These are phyloP conservation scores for Coemansia sp. DNA, from an alignment of 192 early-diverging fungal species.

Conservation along the genomic window DNA sequence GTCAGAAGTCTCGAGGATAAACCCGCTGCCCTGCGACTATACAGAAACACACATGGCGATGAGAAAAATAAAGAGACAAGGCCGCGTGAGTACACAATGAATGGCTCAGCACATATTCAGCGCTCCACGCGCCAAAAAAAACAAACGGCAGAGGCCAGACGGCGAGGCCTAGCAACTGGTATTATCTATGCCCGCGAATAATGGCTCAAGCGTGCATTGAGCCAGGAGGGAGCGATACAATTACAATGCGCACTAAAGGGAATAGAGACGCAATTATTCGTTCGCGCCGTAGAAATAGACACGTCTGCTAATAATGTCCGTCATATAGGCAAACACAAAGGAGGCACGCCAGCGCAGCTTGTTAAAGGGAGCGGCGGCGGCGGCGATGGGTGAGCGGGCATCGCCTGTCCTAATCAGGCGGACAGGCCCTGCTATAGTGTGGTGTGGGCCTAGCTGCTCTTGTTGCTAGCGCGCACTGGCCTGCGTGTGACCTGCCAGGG, in stretches of 20 bases:
- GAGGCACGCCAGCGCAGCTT: too few relatives aligned
- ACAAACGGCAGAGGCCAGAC: background rate
- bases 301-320: background rate
- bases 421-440: constrained; percentile 3
- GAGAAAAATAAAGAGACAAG: background rate
- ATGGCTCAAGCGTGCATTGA: background rate
- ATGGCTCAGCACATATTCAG: background rate
- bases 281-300: constrained; percentile 1
- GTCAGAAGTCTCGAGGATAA: constrained; percentile 47
- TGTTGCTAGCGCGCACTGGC: too few relatives aligned
- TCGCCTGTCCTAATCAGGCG: background rate
- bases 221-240: background rate
- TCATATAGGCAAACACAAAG: background rate
- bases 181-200: background rate
- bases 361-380: background rate
- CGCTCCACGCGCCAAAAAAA: background rate
- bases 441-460: too few relatives aligned
- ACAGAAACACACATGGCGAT: background rate
- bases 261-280: background rate
- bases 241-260: constrained; percentile 4
- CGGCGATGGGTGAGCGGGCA: background rate
- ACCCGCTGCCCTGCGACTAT: constrained; percentile 45
- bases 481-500: constrained; percentile 1
- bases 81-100: too few relatives aligned
- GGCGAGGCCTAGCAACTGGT: background rate